Evolutionary conservation across 2,329 filamentous ascomycete species (phyloP).

Genomic region (Hymenoscyphus scutula): DNA sequence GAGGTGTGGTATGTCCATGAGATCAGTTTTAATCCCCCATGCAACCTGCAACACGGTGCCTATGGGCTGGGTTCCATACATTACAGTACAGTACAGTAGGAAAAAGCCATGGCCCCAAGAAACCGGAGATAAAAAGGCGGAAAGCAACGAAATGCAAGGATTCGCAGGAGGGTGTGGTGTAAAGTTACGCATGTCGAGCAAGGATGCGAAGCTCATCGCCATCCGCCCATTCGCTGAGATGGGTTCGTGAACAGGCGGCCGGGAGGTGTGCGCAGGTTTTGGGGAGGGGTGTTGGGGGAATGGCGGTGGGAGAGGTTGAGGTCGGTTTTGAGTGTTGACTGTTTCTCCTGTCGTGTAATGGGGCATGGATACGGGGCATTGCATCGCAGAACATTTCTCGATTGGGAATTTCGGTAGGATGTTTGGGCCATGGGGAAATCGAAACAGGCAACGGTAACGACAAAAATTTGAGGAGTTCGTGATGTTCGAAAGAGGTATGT

Average conservation of each 20-base stretch:
- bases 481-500: not conserved
- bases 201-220: not conserved
- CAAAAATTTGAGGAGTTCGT: not conserved
- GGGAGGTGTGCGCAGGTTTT: conserved; percentile 6
- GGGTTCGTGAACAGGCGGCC: not conserved
- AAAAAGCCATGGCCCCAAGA: not conserved
- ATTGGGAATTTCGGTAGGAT: not conserved
- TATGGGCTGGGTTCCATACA: too few relatives aligned
- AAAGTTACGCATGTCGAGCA: conserved; percentile 1
- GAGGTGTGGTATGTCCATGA: conserved; percentile 3
- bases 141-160: conserved; percentile 3
- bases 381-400: not conserved
- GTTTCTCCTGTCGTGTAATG: conserved; percentile 1
- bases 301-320: conserved; percentile 11
- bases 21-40: not conserved
- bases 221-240: conserved; percentile 5
- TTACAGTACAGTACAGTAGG: not conserved
- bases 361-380: too few relatives aligned
- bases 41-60: too few relatives aligned
- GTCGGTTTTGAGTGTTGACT: conserved; percentile 3
- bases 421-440: not conserved
- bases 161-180: conserved; percentile 1
- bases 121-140: conserved; percentile 13
- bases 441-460: not conserved
- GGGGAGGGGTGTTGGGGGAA: conserved; percentile 3